Evolutionary conservation across 805 yeast species (phyloP), one percentile per base, ranked within the genome.

Genomic region (Wickerhamomyces alni): DNA sequence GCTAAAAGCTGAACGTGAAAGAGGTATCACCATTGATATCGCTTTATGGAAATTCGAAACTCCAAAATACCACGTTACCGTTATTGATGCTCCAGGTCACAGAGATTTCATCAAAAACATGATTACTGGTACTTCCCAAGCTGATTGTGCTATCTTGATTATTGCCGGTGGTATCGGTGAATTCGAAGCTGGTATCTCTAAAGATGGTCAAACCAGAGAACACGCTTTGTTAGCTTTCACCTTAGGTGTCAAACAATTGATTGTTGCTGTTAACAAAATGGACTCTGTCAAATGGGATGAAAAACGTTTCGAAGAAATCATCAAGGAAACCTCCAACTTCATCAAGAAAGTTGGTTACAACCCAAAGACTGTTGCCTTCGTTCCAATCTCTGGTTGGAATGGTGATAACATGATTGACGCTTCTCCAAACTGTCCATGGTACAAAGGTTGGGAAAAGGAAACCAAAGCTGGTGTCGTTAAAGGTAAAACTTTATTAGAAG

Each of bases 31-130:
- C 71, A 86, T 86, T 62, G 94, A 86, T 72, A 86, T 86, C 63
- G 94, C 95, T 71, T 79, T 85, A 67, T 83, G 94, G 93, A 86
- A 85, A 77, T 86, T 86, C 85, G 91, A 84, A 76, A 85, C 94
- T 72, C 93, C 94, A 67, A 85, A 82, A 74, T 86, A 80, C 85
- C 77, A 82, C 67, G 94, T 85, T 64, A 86, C 95, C 65, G 93
- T 86, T 63, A 86, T 85, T 69, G 94, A 85, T 67, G 93, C 94
- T 65, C 94, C 94, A 70, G 94, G 94, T 74, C 94, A 84, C 87
- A 82, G 91, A 77, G 94, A 85, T 80, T 84, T 84, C 88, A 85
- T 84, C 80, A 84, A 84, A 84, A 84, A 84, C 77, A 84, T 84
- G 94, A 85, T 84, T 70, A 84, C 94, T 65, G 94, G 94, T 83